phyloP scores from a whole-genome alignment of 768 basidiomycete species.

The Wakefieldia striispora region DNA sequence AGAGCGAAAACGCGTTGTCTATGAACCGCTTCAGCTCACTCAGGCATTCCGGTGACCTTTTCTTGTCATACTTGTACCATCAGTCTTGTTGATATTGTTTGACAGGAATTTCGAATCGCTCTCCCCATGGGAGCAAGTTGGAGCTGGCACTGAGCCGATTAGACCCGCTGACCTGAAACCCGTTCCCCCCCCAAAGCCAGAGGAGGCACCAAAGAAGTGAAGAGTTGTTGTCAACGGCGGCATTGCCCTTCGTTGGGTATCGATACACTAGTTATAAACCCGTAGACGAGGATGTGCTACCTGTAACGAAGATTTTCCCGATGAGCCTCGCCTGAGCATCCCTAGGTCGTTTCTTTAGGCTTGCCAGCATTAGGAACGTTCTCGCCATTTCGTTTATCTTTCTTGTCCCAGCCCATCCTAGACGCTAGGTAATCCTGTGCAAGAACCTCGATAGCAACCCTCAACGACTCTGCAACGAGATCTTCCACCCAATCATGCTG shows the following conservation, averaged over 20 bases:
- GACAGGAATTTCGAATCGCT: conserved; percentile 88
- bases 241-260: conserved; percentile 5
- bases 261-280: conserved; percentile 14
- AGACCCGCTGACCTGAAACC: conserved; percentile 75
- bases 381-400: conserved; percentile 15
- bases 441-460: conserved; percentile 83
- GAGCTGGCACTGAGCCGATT: conserved; percentile 54
- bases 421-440: conserved; percentile 89
- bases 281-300: conserved; percentile 6
- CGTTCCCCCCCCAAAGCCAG: conserved; percentile 69
- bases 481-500: conserved; percentile 97
- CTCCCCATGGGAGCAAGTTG: conserved; percentile 96
- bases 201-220: conserved; percentile 80
- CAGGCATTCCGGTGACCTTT: conserved; percentile 88
- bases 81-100: not conserved
- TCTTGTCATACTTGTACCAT: not conserved
- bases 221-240: conserved; percentile 1
- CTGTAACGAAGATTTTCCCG: conserved; percentile 6
- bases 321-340: not conserved
- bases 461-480: conserved; percentile 79
- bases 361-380: conserved; percentile 2
- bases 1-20: conserved; percentile 94
- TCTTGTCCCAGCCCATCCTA: conserved; percentile 78
- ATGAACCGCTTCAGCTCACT: conserved; percentile 95
- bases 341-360: conserved; percentile 13